Percentiles rank a stretch among this genome's conserved stretches.
These are phyloP conservation scores for Fusarium domesticum DNA, from an alignment of 2,329 filamentous ascomycete species.

Conservation along the genomic window DNA sequence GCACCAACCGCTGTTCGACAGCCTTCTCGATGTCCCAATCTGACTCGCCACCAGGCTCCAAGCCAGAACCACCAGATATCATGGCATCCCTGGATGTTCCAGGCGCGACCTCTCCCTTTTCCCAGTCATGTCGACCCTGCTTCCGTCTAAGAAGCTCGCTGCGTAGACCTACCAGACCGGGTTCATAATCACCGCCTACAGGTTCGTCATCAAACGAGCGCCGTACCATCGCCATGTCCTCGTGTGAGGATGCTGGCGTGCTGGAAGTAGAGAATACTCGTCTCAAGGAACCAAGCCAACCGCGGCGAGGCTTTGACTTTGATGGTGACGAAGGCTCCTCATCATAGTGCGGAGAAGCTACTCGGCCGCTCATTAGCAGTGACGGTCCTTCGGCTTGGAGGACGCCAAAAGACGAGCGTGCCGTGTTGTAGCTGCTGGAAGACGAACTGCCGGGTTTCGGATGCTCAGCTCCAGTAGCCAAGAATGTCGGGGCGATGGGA, in stretches of 20 bases:
- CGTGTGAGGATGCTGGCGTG: slow-evolving; percentile 26
- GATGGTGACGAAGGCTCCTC: slow-evolving; percentile 52
- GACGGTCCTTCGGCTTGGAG: slow-evolving; percentile 53
- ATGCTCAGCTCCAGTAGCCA: slow-evolving; percentile 26
- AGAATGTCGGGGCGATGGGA: slow-evolving; percentile 30
- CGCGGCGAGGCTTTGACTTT: slow-evolving; percentile 54
- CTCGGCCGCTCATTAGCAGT: slow-evolving; percentile 39
- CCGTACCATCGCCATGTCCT: slow-evolving; percentile 30
- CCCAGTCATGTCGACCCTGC: slow-evolving; percentile 56
- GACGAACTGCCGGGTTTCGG: slow-evolving; percentile 41
- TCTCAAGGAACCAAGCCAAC: slow-evolving; percentile 67
- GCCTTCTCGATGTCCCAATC: slow-evolving; percentile 78
- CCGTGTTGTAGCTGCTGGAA: slow-evolving; percentile 51
- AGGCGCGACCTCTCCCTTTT: slow-evolving; percentile 29
- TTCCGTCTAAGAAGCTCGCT: slow-evolving; percentile 52
- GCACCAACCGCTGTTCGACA: slow-evolving; percentile 67
- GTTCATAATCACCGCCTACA: slow-evolving; percentile 44
- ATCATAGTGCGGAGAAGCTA: slow-evolving; percentile 32
- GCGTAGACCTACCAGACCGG: slow-evolving; percentile 42
- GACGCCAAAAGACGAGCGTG: slow-evolving; percentile 49
- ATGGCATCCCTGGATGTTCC: slow-evolving; percentile 8
- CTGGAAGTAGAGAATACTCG: slow-evolving; percentile 55
- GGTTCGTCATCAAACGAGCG: slow-evolving; percentile 35
- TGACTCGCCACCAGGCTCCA: slow-evolving; percentile 48
- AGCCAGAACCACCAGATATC: slow-evolving; percentile 31